A percentile compares a stretch with the other conserved stretches of the same genome.
phyloP scores from a whole-genome alignment of 2,329 filamentous ascomycete genomes.

The Xylariaceae sp. region DNA sequence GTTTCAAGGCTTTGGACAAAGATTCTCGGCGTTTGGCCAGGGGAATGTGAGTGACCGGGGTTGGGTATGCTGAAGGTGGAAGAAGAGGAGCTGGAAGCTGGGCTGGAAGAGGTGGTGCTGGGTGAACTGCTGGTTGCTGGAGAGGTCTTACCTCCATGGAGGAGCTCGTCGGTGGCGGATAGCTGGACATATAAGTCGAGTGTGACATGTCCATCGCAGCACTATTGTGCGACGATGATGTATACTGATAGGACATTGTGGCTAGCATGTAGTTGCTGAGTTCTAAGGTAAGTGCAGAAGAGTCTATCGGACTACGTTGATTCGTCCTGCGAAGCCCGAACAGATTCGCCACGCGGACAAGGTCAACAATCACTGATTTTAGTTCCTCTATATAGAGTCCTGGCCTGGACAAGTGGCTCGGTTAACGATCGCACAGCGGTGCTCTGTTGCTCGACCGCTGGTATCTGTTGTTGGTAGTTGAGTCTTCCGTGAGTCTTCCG shows the following conservation, averaged over 20 bases:
- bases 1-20: conserved; percentile 46
- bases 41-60: conserved; percentile 39
- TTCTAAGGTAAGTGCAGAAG: conserved; percentile 37
- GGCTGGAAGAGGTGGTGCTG: conserved; percentile 32
- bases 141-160: conserved; percentile 41
- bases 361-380: conserved; percentile 2
- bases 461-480: conserved; percentile 15
- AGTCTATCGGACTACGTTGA: conserved; percentile 37
- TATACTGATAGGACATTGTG: conserved; percentile 58
- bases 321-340: conserved; percentile 39
- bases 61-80: conserved; percentile 36
- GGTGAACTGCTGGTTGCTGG: conserved; percentile 31
- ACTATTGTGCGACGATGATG: conserved; percentile 50
- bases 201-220: conserved; percentile 50
- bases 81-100: conserved; percentile 39
- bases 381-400: conserved; percentile 14
- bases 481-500: conserved; percentile 20
- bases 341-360: conserved; percentile 7
- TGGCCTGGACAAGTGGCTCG: conserved; percentile 2
- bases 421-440: conserved; percentile 6
- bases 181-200: conserved; percentile 44
- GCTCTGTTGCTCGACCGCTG: conserved; percentile 24
- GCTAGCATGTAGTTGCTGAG: conserved; percentile 45
- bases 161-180: conserved; percentile 36
- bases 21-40: conserved; percentile 47